A percentile compares a stretch with the other conserved stretches of the same genome.
These are phyloP conservation scores for Phytophthora crassamura DNA, from an alignment of 352 stramenopile species.

Conservation along the genomic window DNA sequence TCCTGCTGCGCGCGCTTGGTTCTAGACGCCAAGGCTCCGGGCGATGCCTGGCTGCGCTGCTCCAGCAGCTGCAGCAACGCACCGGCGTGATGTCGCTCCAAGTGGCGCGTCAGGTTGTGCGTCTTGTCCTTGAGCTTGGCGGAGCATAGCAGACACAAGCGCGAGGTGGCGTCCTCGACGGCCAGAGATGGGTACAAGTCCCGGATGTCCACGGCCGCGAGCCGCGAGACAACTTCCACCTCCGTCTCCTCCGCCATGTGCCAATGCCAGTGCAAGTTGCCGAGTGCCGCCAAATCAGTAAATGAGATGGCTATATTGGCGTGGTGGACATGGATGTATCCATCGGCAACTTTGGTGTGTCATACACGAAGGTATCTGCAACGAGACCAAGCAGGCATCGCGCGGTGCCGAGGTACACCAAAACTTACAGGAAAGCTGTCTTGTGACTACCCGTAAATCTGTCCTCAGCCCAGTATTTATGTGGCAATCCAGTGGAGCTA, in stretches of 20 bases:
- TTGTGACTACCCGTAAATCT: too few relatives aligned
- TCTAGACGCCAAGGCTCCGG: conserved; percentile 10
- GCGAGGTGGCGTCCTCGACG: conserved; percentile 45
- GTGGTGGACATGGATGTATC: neutral
- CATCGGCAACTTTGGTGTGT: too few relatives aligned
- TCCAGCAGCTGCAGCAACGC: conserved; percentile 59
- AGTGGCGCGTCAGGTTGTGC: conserved; percentile 67
- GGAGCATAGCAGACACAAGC: conserved; percentile 54
- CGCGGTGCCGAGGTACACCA: too few relatives aligned
- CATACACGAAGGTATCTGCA: too few relatives aligned
- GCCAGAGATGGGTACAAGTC: conserved; percentile 55
- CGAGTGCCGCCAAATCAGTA: conserved; percentile 29
- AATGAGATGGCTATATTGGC: conserved; percentile 32
- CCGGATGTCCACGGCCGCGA: conserved; percentile 55
- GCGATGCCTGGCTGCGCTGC: conserved; percentile 44
- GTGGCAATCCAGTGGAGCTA: too few relatives aligned
- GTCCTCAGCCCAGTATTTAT: too few relatives aligned
- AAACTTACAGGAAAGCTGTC: too few relatives aligned
- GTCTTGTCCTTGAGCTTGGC: conserved; percentile 70
- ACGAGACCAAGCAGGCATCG: too few relatives aligned
- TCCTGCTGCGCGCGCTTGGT: conserved; percentile 17
- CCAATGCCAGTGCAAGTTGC: conserved; percentile 12
- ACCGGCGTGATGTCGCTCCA: conserved; percentile 59
- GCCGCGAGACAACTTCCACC: conserved; percentile 60
- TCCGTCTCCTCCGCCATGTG: conserved; percentile 62